These are phyloP conservation scores for Hapsidospora chrysogenum DNA, from an alignment of 495 filamentous ascomycete genomes.

Conservation along the genomic window DNA sequence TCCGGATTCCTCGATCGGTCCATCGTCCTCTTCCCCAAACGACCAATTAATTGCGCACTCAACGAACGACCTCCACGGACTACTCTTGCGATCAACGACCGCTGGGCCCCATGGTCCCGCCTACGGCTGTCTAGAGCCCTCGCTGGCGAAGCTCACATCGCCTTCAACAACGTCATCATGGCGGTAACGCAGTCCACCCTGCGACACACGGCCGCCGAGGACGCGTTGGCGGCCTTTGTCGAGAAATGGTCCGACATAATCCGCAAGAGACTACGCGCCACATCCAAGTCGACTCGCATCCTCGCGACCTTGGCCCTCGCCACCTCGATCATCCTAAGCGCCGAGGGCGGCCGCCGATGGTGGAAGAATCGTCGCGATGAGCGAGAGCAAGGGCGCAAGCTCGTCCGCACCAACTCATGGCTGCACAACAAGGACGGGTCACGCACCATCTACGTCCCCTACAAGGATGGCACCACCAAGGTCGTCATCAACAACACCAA, in stretches of 20 bases:
- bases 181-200: conserved; percentile 68
- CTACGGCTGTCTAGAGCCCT: too few relatives aligned
- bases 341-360: conserved; percentile 60
- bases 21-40: too few relatives aligned
- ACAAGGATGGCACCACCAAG: conserved; percentile 71
- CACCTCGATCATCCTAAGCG: conserved; percentile 56
- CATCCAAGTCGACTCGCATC: conserved; percentile 51
- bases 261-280: conserved; percentile 38
- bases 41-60: too few relatives aligned
- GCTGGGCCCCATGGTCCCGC: too few relatives aligned
- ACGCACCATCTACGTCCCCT: conserved; percentile 85
- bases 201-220: conserved; percentile 40
- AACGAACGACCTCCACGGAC: too few relatives aligned
- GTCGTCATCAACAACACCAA: conserved; percentile 91
- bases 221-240: conserved; percentile 52
- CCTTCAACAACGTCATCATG: too few relatives aligned
- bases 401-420: conserved; percentile 84
- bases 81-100: too few relatives aligned
- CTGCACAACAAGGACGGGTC: conserved; percentile 86
- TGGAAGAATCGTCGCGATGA: conserved; percentile 55
- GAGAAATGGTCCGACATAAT: conserved; percentile 47
- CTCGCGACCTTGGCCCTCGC: conserved; percentile 57
- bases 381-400: conserved; percentile 55
- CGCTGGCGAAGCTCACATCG: background rate
- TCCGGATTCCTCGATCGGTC: too few relatives aligned